phyloP scores from a whole-genome alignment of 805 yeast genomes.

The Vanderwaltozyma yarrowii region DNA sequence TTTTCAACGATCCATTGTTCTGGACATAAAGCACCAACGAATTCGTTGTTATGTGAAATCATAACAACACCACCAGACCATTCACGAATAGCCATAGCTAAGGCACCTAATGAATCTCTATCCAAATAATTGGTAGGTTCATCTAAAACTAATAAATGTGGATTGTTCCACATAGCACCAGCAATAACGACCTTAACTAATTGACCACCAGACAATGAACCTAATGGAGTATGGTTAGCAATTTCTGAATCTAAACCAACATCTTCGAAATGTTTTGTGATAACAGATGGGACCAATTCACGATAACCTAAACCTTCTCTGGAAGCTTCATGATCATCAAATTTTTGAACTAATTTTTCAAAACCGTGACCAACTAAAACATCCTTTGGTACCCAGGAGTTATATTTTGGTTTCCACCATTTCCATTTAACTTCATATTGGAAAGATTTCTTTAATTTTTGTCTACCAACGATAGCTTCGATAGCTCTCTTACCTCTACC shows the following conservation, averaged over 20 bases:
- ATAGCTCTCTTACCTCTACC: slow-evolving; percentile 82
- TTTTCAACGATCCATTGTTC: slow-evolving; percentile 97
- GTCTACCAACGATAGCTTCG: slow-evolving; percentile 96
- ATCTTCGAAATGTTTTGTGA: slow-evolving; percentile 92
- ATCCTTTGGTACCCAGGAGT: slow-evolving; percentile 89
- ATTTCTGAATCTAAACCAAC: slow-evolving; percentile 97
- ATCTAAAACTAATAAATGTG: slow-evolving; percentile 89
- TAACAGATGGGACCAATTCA: slow-evolving; percentile 82
- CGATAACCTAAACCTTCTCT: slow-evolving; percentile 99
- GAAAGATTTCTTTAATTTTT: slow-evolving; percentile 90
- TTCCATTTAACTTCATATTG: slow-evolving; percentile 96
- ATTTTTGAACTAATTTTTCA: slow-evolving; percentile 84
- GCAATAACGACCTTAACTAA: slow-evolving; percentile 97
- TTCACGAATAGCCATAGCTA: slow-evolving; percentile 95
- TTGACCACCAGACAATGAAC: slow-evolving; percentile 96
- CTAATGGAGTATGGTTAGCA: slow-evolving; percentile 96
- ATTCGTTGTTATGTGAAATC: slow-evolving; percentile 96
- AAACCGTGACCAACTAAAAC: slow-evolving; percentile 73
- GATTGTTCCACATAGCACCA: slow-evolving; percentile 99
- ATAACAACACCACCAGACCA: slow-evolving; percentile 98
- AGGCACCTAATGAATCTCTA: slow-evolving; percentile 95
- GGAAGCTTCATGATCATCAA: slow-evolving; percentile 98
- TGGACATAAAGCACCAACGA: slow-evolving; percentile 94
- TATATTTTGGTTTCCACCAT: slow-evolving; percentile 82
- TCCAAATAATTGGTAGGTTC: slow-evolving; percentile 98